Percentiles rank a stretch among this genome's conserved stretches.
Conservation (phyloP, 2,329 filamentous ascomycete genomes). For the Berkeleyomyces rouxiae region DNA sequence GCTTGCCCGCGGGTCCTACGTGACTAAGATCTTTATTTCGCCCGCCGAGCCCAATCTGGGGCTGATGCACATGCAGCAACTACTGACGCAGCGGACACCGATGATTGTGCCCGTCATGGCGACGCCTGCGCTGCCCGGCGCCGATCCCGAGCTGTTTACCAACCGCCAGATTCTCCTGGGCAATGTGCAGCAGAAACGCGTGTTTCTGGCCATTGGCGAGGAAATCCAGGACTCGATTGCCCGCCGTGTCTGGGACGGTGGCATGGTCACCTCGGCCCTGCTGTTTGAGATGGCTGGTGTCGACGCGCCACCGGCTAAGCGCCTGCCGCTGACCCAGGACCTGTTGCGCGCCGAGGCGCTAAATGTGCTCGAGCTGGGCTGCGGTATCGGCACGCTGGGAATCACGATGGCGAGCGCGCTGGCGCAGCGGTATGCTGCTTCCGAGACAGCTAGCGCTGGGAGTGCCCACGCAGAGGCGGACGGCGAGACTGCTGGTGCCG, state of each 20-base stretch:
- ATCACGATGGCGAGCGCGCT: constrained; percentile 29
- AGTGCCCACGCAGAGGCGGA: neutral
- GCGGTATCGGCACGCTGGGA: constrained; percentile 39
- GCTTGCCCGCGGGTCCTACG: constrained; percentile 11
- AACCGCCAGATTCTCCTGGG: constrained; percentile 12
- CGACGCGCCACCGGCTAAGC: neutral
- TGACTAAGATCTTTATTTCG: constrained; percentile 12
- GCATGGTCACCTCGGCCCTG: constrained; percentile 29
- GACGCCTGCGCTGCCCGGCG: constrained; percentile 1
- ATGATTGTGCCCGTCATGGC: constrained; percentile 12
- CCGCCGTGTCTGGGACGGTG: constrained; percentile 42
- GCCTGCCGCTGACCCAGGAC: constrained; percentile 1
- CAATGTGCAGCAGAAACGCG: constrained; percentile 11
- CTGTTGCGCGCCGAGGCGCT: neutral
- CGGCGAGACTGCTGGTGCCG: neutral
- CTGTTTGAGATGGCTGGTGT: constrained; percentile 15
- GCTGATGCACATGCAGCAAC: constrained; percentile 9
- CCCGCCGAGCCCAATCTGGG: constrained; percentile 9
- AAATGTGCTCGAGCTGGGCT: constrained; percentile 35
- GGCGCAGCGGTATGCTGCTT: constrained; percentile 14
- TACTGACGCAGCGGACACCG: constrained; percentile 6
- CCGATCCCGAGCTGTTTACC: constrained; percentile 9
- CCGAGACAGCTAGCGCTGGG: neutral
- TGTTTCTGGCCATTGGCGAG: constrained; percentile 27
- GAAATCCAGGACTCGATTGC: constrained; percentile 44